phyloP scores from a whole-genome alignment of 495 filamentous ascomycete genomes.

The Lichina pygmaea region DNA sequence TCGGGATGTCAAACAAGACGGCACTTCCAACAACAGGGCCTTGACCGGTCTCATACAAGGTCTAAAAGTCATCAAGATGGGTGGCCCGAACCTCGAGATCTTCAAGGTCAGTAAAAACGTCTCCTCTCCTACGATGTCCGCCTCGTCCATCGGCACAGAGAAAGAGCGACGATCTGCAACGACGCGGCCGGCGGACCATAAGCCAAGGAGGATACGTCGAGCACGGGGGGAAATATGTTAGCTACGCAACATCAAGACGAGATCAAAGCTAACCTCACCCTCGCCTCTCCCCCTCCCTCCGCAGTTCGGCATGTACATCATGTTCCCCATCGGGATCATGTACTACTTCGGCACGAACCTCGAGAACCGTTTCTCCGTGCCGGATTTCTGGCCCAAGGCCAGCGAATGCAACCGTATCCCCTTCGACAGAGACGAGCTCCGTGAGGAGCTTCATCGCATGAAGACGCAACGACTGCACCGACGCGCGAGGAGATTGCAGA shows the following conservation, averaged over 20 bases:
- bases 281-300: slow-evolving; percentile 1
- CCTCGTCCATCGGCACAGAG: too few species aligned
- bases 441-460: slow-evolving; percentile 47
- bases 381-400: slow-evolving; percentile 79
- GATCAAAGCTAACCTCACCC: not conserved
- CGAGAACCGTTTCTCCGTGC: slow-evolving; percentile 64
- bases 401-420: slow-evolving; percentile 76
- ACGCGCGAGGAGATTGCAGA: slow-evolving; percentile 28
- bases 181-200: not conserved
- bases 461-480: slow-evolving; percentile 28
- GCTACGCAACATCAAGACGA: not conserved
- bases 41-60: too few species aligned
- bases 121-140: too few species aligned
- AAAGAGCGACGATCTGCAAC: too few species aligned
- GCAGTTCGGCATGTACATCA: slow-evolving; percentile 91
- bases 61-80: slow-evolving; percentile 21
- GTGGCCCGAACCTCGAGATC: slow-evolving; percentile 78
- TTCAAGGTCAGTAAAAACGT: slow-evolving; percentile 41
- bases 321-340: slow-evolving; percentile 98
- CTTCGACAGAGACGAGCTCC: slow-evolving; percentile 66
- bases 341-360: slow-evolving; percentile 99
- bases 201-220: not conserved
- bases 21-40: too few species aligned
- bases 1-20: too few species aligned
- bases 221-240: not conserved